These are phyloP conservation scores for Sonneratia caseolaris DNA, from an alignment of 345 rosid genomes.

Conservation along the genomic window DNA sequence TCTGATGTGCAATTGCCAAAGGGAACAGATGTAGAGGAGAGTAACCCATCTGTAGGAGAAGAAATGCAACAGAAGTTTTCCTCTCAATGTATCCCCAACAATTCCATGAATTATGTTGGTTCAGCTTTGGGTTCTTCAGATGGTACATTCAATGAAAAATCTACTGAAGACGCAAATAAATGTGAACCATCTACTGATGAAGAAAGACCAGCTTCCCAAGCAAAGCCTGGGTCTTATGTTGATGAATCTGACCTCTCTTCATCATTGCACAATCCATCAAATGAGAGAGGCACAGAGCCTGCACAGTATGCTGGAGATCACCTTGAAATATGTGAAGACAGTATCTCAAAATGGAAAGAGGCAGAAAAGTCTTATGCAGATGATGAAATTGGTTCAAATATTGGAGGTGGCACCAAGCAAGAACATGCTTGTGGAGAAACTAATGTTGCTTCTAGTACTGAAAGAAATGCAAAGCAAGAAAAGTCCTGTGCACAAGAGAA, in stretches of 20 bases:
- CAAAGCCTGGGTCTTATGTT: not conserved
- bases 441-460: slow-evolving; percentile 9
- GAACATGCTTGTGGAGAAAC: not conserved
- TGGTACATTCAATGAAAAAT: slow-evolving; percentile 19
- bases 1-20: slow-evolving; percentile 22
- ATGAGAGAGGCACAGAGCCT: slow-evolving; percentile 2
- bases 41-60: slow-evolving; percentile 12
- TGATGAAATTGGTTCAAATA: slow-evolving; percentile 13
- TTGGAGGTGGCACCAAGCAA: slow-evolving; percentile 2
- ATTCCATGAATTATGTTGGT: slow-evolving; percentile 12
- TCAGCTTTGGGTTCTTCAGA: slow-evolving; percentile 15
- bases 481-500: slow-evolving; percentile 3
- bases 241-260: slow-evolving; percentile 5
- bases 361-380: slow-evolving; percentile 8
- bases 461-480: not conserved
- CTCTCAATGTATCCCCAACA: slow-evolving; percentile 18
- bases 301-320: slow-evolving; percentile 22
- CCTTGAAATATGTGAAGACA: slow-evolving; percentile 9
- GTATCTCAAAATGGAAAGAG: slow-evolving; percentile 8
- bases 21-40: slow-evolving; percentile 17
- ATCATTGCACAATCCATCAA: slow-evolving; percentile 4
- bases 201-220: not conserved
- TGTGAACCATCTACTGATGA: slow-evolving; percentile 16
- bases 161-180: slow-evolving; percentile 16
- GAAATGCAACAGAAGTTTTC: slow-evolving; percentile 19